Conservation (phyloP, 2,329 filamentous ascomycete species). For the Dothideomycetidae sp. region DNA sequence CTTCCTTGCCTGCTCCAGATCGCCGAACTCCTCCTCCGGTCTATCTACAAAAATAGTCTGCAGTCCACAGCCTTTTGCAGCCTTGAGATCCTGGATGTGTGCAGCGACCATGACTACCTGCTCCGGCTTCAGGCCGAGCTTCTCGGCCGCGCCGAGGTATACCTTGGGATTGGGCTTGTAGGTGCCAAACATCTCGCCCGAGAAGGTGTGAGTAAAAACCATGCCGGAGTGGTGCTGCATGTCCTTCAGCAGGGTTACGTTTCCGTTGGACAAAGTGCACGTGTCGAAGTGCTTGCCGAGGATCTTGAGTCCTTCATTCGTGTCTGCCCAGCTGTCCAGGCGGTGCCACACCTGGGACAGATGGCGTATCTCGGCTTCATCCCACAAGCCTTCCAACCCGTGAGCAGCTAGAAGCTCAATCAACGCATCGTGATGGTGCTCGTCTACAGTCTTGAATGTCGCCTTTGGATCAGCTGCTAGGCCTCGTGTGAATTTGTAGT, state of each 20-base stretch:
- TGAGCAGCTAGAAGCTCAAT: constrained; percentile 42
- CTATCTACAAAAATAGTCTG: constrained; percentile 63
- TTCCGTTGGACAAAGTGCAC: constrained; percentile 62
- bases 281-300: constrained; percentile 43
- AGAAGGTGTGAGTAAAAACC: constrained; percentile 48
- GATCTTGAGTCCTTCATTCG: constrained; percentile 39
- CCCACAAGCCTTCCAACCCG: constrained; percentile 38
- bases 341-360: constrained; percentile 56
- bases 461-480: constrained; percentile 33
- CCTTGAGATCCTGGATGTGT: constrained; percentile 54
- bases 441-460: constrained; percentile 55
- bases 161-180: constrained; percentile 60
- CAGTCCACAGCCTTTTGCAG: constrained; percentile 49
- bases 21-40: constrained; percentile 49
- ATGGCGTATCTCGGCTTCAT: constrained; percentile 23
- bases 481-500: constrained; percentile 34
- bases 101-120: constrained; percentile 67
- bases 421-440: constrained; percentile 54
- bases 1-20: constrained; percentile 34
- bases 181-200: constrained; percentile 53
- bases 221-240: constrained; percentile 45
- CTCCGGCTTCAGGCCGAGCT: constrained; percentile 40
- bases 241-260: constrained; percentile 50
- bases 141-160: constrained; percentile 52
- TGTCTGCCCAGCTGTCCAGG: constrained; percentile 55